A percentile compares a stretch with the other conserved stretches of the same genome.
These are phyloP conservation scores for Trichothecium sympodiale DNA, from an alignment of 2,329 filamentous ascomycete species.

Conservation along the genomic window DNA sequence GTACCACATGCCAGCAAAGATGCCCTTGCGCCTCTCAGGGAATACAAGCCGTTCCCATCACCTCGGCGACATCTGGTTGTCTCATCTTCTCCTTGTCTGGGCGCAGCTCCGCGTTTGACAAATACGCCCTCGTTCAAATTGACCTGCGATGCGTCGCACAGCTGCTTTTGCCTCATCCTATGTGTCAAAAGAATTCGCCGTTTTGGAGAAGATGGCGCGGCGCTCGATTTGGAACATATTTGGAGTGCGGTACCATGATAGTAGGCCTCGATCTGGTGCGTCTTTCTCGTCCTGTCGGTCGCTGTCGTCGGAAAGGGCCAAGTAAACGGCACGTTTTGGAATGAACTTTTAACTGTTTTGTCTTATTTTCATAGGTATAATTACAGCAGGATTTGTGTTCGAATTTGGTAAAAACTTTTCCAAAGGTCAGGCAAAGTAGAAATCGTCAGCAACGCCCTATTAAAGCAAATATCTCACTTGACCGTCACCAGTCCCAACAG, in stretches of 20 bases:
- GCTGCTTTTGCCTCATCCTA: constrained; percentile 37
- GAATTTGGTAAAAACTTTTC: too few species aligned
- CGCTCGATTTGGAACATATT: constrained; percentile 39
- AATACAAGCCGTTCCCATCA: neutral
- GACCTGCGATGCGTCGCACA: constrained; percentile 46
- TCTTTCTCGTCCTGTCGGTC: too few species aligned
- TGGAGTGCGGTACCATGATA: constrained; percentile 18
- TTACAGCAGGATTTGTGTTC: too few species aligned
- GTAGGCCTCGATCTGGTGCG: constrained; percentile 8
- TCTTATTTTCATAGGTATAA: too few species aligned
- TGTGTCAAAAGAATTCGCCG: constrained; percentile 29
- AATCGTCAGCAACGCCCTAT: too few species aligned
- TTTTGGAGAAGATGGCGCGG: constrained; percentile 38
- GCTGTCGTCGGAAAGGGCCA: too few species aligned
- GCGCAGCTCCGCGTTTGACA: constrained; percentile 51
- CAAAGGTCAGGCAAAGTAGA: too few species aligned
- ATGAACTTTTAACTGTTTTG: too few species aligned
- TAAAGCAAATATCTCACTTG: too few species aligned
- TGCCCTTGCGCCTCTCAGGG: too few species aligned
- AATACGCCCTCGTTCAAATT: constrained; percentile 53
- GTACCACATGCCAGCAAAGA: neutral
- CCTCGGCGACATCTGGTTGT: constrained; percentile 25
- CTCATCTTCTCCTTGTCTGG: constrained; percentile 36
- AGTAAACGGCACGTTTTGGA: too few species aligned
- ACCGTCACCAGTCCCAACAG: too few species aligned